A percentile compares a stretch with the other conserved stretches of the same genome.
Evolutionary conservation across 805 yeast genomes (phyloP).

Genomic region (Cyberlindnera sargentensis): DNA sequence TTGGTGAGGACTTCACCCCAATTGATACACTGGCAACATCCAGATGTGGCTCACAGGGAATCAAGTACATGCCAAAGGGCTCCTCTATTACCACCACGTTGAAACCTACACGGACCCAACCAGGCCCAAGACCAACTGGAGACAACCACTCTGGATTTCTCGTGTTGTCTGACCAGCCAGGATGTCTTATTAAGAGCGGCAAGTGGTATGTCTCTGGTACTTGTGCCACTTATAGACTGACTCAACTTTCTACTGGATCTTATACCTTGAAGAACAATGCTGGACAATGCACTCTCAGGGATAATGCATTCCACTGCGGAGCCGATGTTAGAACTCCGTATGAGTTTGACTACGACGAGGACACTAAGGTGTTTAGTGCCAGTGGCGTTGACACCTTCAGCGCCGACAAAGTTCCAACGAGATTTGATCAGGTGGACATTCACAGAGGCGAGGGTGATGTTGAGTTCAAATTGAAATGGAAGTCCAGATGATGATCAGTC

Average conservation of each 20-base stretch:
- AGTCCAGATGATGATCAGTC: not conserved
- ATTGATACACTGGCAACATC: conserved; percentile 51
- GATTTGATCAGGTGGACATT: conserved; percentile 40
- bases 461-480: conserved; percentile 26
- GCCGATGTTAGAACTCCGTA: conserved; percentile 55
- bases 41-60: conserved; percentile 63
- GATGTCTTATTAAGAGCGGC: conserved; percentile 83
- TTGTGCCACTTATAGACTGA: conserved; percentile 69
- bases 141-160: conserved; percentile 37
- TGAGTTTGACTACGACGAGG: conserved; percentile 12
- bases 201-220: conserved; percentile 76
- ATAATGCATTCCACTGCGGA: conserved; percentile 19
- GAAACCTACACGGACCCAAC: conserved; percentile 21
- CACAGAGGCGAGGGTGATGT: conserved; percentile 33
- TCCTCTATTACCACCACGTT: conserved; percentile 16
- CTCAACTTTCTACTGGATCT: conserved; percentile 33
- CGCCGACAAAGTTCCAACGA: conserved; percentile 15
- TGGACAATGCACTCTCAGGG: conserved; percentile 62
- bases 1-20: conserved; percentile 55
- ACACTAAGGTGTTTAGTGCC: conserved; percentile 6
- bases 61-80: conserved; percentile 49
- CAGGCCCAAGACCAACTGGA: conserved; percentile 24
- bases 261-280: conserved; percentile 57
- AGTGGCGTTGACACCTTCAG: conserved; percentile 12
- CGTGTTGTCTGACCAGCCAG: conserved; percentile 43